Conservation (phyloP, 352 stramenopile species). For the Phytophthora melonis region DNA sequence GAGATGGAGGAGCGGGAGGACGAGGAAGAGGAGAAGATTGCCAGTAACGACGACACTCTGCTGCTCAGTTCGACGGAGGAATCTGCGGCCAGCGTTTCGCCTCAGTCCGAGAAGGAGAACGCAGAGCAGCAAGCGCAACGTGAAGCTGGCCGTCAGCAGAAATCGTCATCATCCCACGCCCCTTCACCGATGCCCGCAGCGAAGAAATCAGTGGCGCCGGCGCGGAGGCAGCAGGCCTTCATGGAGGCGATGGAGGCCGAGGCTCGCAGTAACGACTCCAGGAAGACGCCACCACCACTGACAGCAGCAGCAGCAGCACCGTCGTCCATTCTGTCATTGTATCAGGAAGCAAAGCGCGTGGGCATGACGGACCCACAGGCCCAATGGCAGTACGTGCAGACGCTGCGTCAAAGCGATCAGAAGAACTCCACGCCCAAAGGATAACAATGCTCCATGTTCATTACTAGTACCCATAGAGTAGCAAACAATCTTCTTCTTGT, state of each 20-base stretch:
- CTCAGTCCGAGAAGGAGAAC: slow-evolving; percentile 37
- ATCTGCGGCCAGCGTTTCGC: background rate
- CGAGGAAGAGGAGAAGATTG: slow-evolving; percentile 1
- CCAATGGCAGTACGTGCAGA: slow-evolving; percentile 56
- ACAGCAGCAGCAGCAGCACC: slow-evolving; percentile 1
- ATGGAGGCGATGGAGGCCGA: slow-evolving; percentile 64
- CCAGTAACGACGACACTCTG: slow-evolving; percentile 23
- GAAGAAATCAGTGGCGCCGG: slow-evolving; percentile 5
- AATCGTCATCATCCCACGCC: slow-evolving; percentile 30
- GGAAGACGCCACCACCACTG: background rate
- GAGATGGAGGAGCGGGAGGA: slow-evolving; percentile 22
- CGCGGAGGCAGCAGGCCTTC: slow-evolving; percentile 56
- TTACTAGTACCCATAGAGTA: slow-evolving; percentile 25
- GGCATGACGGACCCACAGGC: slow-evolving; percentile 42
- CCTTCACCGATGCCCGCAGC: background rate
- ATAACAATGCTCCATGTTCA: slow-evolving; percentile 18
- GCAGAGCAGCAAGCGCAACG: slow-evolving; percentile 16
- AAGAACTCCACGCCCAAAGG: slow-evolving; percentile 12
- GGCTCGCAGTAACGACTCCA: slow-evolving; percentile 16
- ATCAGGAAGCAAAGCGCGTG: slow-evolving; percentile 48
- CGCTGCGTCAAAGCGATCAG: slow-evolving; percentile 22
- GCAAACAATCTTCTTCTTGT: slow-evolving; percentile 29
- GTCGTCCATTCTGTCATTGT: slow-evolving; percentile 50
- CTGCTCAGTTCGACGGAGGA: slow-evolving; percentile 16
- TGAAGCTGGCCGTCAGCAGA: slow-evolving; percentile 11